Evolutionary conservation across 2,329 filamentous ascomycete species (phyloP), one percentile per base, ranked within the genome.

Genomic region (Stachybotrys chlorohalonatus): DNA sequence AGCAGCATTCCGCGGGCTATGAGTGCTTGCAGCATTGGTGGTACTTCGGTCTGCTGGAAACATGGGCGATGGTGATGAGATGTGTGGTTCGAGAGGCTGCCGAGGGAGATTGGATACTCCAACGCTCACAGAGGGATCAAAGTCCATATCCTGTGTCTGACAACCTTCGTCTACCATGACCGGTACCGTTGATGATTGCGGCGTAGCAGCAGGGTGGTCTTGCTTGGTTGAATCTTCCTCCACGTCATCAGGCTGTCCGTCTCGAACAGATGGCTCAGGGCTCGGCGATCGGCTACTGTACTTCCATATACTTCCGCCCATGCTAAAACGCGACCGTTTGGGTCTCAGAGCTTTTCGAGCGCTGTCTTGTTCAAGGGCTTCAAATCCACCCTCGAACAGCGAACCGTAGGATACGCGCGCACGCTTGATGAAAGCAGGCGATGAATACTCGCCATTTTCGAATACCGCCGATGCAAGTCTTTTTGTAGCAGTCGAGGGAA

Each of bases 361-460:
- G 36, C 61, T 31, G 82, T 83, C 62, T 76, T 88, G 87, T 56
- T 89, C 85, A 13, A 93, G 86, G 4, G 84, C 80, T 62, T 91
- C 85, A 58, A 83, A 79, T 1, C 77, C 78, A 5, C 78, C 78
- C 59, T 87, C 82, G 52, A 86, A 82, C 1, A 87, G 70, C 0
- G 83, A 82, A 1, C 85, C 85, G 54, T 86, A 86, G 0, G 87
- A 91, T 5, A 87, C 73, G 54, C 87, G 78, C 13, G 82, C 79
- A 53, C 86, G 79, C 67, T 88, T 92, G 17, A 90, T 72, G 61
- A 95, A 95, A 0, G 89, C 89, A 0, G 91, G 91, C 3, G 90
- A 95, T 5, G 81, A 76, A 73, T 84, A 94, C 60, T 86, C 81
- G 16, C 76, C 72, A 49, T 73, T 62, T 8, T 73, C 73, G 49